Conservation (phyloP, 2,329 filamentous ascomycete species). For the Aschersonia sp. region DNA sequence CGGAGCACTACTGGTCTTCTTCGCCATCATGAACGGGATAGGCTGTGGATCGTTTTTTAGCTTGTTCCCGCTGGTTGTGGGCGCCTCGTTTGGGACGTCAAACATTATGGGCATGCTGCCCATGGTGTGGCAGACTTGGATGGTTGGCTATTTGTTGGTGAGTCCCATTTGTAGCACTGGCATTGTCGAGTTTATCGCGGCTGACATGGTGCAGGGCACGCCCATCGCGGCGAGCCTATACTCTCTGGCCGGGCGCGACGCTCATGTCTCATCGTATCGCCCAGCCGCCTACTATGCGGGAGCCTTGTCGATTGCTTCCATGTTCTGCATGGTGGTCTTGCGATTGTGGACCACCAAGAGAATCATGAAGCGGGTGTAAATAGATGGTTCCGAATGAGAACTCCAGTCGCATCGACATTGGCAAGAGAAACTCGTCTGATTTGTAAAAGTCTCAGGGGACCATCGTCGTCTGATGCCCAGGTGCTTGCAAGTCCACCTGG, state of each 20-base stretch:
- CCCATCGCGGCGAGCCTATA: slow-evolving; percentile 13
- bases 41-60: slow-evolving; percentile 16
- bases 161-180: not conserved
- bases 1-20: slow-evolving; percentile 9
- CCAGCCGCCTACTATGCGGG: slow-evolving; percentile 15
- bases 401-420: too few species aligned
- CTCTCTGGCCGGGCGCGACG: slow-evolving; percentile 7
- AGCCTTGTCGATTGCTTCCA: slow-evolving; percentile 9
- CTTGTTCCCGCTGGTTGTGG: slow-evolving; percentile 10
- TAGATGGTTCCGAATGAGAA: not conserved
- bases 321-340: slow-evolving; percentile 6
- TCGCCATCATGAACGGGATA: slow-evolving; percentile 13
- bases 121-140: slow-evolving; percentile 13
- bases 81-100: slow-evolving; percentile 9
- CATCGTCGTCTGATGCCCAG: not conserved
- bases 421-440: too few species aligned
- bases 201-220: slow-evolving; percentile 8
- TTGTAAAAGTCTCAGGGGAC: not conserved
- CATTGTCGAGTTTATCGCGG: too few species aligned
- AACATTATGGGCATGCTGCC: slow-evolving; percentile 13
- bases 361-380: slow-evolving; percentile 3
- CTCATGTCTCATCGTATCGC: slow-evolving; percentile 8
- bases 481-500: slow-evolving; percentile 7
- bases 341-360: slow-evolving; percentile 3
- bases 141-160: slow-evolving; percentile 14